phyloP scores from a whole-genome alignment of 768 basidiomycete genomes.

The Agrocybe pediades region DNA sequence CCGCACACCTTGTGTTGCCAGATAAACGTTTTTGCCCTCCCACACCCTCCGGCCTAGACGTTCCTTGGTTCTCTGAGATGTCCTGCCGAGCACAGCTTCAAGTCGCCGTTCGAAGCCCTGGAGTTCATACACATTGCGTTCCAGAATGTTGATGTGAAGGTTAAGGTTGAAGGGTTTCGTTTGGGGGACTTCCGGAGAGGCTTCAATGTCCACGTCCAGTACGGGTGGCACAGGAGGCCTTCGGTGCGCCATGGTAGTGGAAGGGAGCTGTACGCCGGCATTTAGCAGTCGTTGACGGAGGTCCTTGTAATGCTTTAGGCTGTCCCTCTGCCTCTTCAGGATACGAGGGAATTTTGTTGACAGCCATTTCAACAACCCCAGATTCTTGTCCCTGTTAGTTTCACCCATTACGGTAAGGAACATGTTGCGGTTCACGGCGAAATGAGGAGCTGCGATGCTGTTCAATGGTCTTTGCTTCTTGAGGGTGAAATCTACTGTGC shows the following conservation, averaged over 20 bases:
- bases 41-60: constrained; percentile 79
- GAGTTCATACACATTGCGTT: constrained; percentile 55
- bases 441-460: constrained; percentile 47
- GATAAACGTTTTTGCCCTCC: constrained; percentile 56
- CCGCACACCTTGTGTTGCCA: constrained; percentile 32
- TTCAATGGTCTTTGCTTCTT: constrained; percentile 16
- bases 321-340: constrained; percentile 49
- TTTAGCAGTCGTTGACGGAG: not conserved
- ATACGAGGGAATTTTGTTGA: constrained; percentile 44
- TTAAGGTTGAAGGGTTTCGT: constrained; percentile 49
- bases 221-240: not conserved
- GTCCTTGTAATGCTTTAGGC: constrained; percentile 34
- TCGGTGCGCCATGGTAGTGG: not conserved
- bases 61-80: constrained; percentile 68
- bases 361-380: constrained; percentile 65
- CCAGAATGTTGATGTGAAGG: constrained; percentile 58
- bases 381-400: constrained; percentile 59
- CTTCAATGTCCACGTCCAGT: not conserved
- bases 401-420: constrained; percentile 59
- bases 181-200: constrained; percentile 26
- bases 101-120: constrained; percentile 43
- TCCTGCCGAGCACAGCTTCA: constrained; percentile 47
- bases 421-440: constrained; percentile 56
- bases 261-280: not conserved
- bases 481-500: constrained; percentile 23